Conservation (phyloP, 2,329 filamentous ascomycete species). For the Pseudogymnoascus sp. region DNA sequence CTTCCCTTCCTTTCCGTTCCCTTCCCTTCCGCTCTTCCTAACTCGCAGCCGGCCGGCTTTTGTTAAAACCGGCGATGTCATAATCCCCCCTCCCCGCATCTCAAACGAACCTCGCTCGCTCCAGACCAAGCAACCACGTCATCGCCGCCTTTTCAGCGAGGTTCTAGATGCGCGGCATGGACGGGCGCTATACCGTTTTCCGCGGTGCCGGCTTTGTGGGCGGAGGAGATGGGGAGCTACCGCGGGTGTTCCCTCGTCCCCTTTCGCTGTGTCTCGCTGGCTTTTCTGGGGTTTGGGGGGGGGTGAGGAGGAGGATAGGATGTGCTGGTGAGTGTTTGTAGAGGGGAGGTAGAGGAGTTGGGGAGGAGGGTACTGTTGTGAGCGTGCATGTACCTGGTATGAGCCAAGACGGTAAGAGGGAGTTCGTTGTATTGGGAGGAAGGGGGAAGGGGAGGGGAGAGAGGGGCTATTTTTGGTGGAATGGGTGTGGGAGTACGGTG, state of each 20-base stretch:
- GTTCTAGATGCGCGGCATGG: conserved; percentile 11
- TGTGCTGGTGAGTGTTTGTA: not conserved
- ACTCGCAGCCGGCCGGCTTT: not conserved
- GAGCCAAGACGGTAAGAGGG: not conserved
- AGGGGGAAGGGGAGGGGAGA: not conserved
- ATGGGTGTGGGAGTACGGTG: not conserved
- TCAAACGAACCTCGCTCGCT: conserved; percentile 25
- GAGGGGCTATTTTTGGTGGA: not conserved
- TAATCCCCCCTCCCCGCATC: conserved; percentile 37
- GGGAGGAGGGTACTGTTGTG: not conserved
- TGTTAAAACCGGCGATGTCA: not conserved
- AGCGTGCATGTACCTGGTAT: not conserved
- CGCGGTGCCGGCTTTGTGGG: not conserved
- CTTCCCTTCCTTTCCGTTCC: not conserved
- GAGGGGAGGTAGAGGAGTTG: not conserved
- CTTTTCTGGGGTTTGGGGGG: not conserved
- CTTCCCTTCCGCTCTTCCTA: not conserved
- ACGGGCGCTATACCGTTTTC: not conserved
- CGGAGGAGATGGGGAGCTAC: not conserved
- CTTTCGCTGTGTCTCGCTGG: not conserved
- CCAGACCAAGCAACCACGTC: conserved; percentile 29
- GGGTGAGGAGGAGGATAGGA: not conserved
- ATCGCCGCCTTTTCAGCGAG: conserved; percentile 34
- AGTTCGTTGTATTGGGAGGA: not conserved
- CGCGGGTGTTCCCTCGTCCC: not conserved